Evolutionary conservation across 768 basidiomycete genomes (phyloP).

Genomic region (Rhodosporidiobolus odoratus): DNA sequence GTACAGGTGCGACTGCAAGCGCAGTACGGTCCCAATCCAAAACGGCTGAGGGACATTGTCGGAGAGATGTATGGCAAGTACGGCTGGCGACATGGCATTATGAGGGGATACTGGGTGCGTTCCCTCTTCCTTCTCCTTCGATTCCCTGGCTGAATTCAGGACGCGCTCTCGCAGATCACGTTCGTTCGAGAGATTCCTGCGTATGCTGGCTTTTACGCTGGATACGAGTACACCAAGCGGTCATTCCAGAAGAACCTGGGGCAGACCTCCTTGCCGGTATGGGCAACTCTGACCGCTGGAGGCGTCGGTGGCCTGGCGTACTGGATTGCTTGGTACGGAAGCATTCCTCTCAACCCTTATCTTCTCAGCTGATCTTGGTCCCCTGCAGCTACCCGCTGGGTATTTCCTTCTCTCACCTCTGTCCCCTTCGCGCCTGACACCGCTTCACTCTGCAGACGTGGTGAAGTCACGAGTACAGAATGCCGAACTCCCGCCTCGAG

Average conservation of each 20-base stretch:
- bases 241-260: constrained; percentile 54
- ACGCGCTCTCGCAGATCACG: constrained; percentile 59
- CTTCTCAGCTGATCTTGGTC: constrained; percentile 54
- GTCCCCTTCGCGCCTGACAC: neutral
- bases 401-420: neutral
- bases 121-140: neutral
- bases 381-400: constrained; percentile 28
- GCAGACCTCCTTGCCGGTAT: constrained; percentile 62
- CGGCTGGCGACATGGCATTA: constrained; percentile 80
- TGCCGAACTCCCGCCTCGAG: constrained; percentile 37
- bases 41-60: constrained; percentile 69
- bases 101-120: constrained; percentile 93
- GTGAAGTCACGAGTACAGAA: constrained; percentile 41
- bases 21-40: constrained; percentile 71
- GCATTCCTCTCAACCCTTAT: constrained; percentile 44
- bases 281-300: constrained; percentile 75
- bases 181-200: constrained; percentile 91
- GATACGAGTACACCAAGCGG: constrained; percentile 85
- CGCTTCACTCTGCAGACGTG: constrained; percentile 10
- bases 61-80: constrained; percentile 79
- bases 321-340: constrained; percentile 88
- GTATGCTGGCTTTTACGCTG: constrained; percentile 63
- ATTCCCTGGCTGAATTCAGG: too few species aligned
- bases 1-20: constrained; percentile 28
- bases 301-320: constrained; percentile 62